Percentiles rank a stretch among this genome's conserved stretches.
Evolutionary conservation across 106 monocot genomes (phyloP).

Genomic region (Ottelia alismoides): DNA sequence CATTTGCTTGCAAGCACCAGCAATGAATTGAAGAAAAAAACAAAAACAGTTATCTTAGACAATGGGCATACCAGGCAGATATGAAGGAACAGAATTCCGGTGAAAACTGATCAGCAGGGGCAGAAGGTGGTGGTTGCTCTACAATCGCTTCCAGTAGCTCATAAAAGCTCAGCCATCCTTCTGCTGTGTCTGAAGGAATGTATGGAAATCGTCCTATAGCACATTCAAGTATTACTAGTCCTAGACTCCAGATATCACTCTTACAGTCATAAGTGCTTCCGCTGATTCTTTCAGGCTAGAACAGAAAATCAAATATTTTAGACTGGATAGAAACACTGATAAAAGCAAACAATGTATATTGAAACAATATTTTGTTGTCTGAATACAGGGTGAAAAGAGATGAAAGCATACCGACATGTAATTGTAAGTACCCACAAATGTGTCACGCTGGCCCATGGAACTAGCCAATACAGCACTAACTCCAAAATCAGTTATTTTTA

Average conservation of each 20-base stretch:
- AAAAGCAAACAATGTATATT: not conserved
- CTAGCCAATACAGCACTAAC: slow-evolving; percentile 85
- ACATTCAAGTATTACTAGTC: slow-evolving; percentile 94
- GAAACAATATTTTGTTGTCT: not conserved
- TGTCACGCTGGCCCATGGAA: slow-evolving; percentile 89
- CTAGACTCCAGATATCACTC: slow-evolving; percentile 98
- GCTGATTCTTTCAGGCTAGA: slow-evolving; percentile 92
- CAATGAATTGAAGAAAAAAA: too few relatives aligned
- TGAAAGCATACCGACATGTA: slow-evolving; percentile 70
- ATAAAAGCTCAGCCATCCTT: slow-evolving; percentile 72
- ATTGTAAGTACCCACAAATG: slow-evolving; percentile 91
- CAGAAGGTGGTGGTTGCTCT: slow-evolving; percentile 81
- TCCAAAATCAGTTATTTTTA: slow-evolving; percentile 92
- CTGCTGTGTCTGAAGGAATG: slow-evolving; percentile 51
- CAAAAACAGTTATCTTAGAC: too few relatives aligned
- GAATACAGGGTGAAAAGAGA: not conserved
- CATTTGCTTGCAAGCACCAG: too few relatives aligned
- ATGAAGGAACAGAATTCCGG: slow-evolving; percentile 98
- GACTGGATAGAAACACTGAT: slow-evolving; percentile 2
- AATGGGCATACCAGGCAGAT: slow-evolving; percentile 77
- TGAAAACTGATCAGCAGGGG: slow-evolving; percentile 91
- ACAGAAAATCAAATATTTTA: too few relatives aligned
- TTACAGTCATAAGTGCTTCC: slow-evolving; percentile 84
- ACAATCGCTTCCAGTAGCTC: slow-evolving; percentile 90
- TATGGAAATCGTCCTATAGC: slow-evolving; percentile 92